phyloP scores from a whole-genome alignment of 1,139 yeast genomes.

The Saccharomycopsis crataegensis region DNA sequence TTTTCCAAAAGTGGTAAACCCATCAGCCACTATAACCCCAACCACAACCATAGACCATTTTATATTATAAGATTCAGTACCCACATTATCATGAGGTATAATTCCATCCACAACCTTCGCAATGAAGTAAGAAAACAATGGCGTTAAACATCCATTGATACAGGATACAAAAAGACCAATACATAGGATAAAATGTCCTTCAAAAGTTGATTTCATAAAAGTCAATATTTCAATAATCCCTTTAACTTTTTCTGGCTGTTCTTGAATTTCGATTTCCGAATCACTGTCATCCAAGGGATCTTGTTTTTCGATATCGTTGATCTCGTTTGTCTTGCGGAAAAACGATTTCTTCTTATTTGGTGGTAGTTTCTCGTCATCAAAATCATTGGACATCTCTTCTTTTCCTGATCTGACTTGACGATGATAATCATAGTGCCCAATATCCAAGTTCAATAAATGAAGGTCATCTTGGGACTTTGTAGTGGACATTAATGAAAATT shows the following conservation, averaged over 20 bases:
- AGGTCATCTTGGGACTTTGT: not conserved
- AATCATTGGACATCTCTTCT: no score
- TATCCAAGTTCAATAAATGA: not conserved
- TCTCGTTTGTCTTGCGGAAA: not conserved
- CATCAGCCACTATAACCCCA: slow-evolving; percentile 54
- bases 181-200: slow-evolving; percentile 32
- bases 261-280: slow-evolving; percentile 2
- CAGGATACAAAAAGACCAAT: slow-evolving; percentile 50
- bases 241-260: slow-evolving; percentile 16
- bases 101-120: slow-evolving; percentile 58
- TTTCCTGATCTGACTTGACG: no score
- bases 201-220: slow-evolving; percentile 32
- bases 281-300: not conserved
- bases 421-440: not conserved
- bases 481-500: not conserved
- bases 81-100: slow-evolving; percentile 36
- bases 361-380: not conserved
- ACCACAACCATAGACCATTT: slow-evolving; percentile 67
- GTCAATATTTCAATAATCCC: slow-evolving; percentile 28
- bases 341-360: not conserved
- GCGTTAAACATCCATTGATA: slow-evolving; percentile 57
- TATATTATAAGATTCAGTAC: slow-evolving; percentile 32
- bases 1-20: slow-evolving; percentile 46
- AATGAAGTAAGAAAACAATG: slow-evolving; percentile 72
- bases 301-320: not conserved